A percentile compares a stretch with the other conserved stretches of the same genome.
phyloP scores from a whole-genome alignment of 2,329 filamentous ascomycete species.

The Elsinoe arachidis region DNA sequence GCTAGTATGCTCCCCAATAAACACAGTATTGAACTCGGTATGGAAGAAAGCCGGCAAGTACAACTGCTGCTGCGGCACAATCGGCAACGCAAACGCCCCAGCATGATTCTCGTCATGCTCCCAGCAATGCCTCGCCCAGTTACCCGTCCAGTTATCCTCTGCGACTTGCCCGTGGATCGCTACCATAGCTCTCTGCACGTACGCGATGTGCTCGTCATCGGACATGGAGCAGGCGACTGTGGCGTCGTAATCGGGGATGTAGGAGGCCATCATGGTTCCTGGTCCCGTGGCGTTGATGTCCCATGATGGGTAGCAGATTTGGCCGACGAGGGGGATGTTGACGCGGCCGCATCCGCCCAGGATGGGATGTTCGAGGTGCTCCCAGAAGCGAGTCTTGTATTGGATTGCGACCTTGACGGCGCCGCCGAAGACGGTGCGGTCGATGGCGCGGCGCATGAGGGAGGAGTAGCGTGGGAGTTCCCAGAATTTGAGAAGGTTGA shows the following conservation, averaged over 20 bases:
- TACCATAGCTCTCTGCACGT: conserved; percentile 56
- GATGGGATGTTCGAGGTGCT: conserved; percentile 47
- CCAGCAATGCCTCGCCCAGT: conserved; percentile 59
- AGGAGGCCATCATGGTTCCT: conserved; percentile 54
- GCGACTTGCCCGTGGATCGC: conserved; percentile 56
- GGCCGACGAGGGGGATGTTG: conserved; percentile 53
- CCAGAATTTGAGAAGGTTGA: conserved; percentile 56
- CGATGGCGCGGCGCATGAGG: conserved; percentile 41
- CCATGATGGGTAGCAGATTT: conserved; percentile 59
- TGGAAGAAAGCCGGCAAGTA: conserved; percentile 66
- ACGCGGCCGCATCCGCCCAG: conserved; percentile 54
- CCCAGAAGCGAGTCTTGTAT: conserved; percentile 57
- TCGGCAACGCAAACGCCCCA: conserved; percentile 53
- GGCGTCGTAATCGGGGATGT: conserved; percentile 41
- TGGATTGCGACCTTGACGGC: conserved; percentile 55
- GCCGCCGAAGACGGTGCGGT: conserved; percentile 42
- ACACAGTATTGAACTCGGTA: conserved; percentile 60
- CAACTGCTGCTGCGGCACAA: conserved; percentile 57
- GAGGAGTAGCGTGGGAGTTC: conserved; percentile 46
- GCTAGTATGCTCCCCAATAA: conserved; percentile 37
- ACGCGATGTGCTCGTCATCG: conserved; percentile 54
- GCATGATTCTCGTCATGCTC: conserved; percentile 51
- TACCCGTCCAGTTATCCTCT: conserved; percentile 54
- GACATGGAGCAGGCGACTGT: conserved; percentile 41
- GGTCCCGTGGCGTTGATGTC: conserved; percentile 55